Evolutionary conservation across 2,329 filamentous ascomycete genomes (phyloP), one percentile per base, ranked within the genome.

Genomic region (Ophiostoma tasmaniense): DNA sequence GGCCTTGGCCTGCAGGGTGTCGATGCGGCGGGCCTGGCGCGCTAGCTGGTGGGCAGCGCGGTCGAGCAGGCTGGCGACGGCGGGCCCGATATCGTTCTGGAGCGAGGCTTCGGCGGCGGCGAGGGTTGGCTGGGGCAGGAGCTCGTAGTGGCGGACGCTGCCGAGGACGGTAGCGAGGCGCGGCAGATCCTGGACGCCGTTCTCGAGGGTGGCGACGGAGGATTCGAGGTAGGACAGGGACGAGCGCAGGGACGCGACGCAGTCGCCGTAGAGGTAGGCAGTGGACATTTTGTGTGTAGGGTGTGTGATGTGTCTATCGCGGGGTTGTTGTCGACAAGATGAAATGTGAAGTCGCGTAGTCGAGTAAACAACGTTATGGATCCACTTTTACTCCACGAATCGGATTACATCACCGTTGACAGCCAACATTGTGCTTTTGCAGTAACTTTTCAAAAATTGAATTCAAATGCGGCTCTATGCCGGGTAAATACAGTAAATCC

Each of bases 21-120:
- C 89, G 77, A 96, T 91, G 73, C 92, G 90, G 7, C 93, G 87
- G 67, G 90, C 90, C 59, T 94, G 87, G 70, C 92, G 91, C 74
- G 93, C 91, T 52, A 96, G 85, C 75, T 96, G 90, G 72, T 89
- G 88, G 73, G 92, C 89, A n/a, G 93, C 92, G 73, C 93, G 89
- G 72, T 88, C 85, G 67, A 97, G 87, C 1, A 97, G 86, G 70
- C 88, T 86, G 37, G 89, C 83, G 72, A 96, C 90, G 77, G 92
- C 93, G 10, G 93, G 93, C n/a, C 90, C 89, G 73, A 97, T 95
- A 77, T 96, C 93, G 75, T 92, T 90, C 74, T 93, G 89, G 22
- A 97, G 87, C 4, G 92, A 89, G 73, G 91, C 84, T 79, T 97
- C 93, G 39, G 93, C 93, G 72, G 89, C 85, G 71, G 89, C 88